Percentiles rank a stretch among this genome's conserved stretches.
These are phyloP conservation scores for Draba incana DNA, from an alignment of 345 rosid genomes.

Conservation along the genomic window DNA sequence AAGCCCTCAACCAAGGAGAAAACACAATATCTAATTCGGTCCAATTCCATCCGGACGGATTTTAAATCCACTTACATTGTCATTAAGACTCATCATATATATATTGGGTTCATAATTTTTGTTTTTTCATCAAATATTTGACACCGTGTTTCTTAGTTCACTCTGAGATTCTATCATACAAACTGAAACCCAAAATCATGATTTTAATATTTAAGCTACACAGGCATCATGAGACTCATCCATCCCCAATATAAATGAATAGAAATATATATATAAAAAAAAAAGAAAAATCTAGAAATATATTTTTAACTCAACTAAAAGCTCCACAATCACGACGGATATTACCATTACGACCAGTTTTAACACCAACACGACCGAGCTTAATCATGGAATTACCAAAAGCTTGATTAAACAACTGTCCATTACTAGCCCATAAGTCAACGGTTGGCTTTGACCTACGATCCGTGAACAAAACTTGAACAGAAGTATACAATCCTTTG, in stretches of 20 bases:
- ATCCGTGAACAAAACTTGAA: constrained; percentile 67
- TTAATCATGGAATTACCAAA: constrained; percentile 63
- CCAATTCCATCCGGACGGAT: too few species aligned
- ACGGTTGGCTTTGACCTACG: constrained; percentile 60
- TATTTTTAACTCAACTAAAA: constrained; percentile 41
- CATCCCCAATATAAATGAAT: constrained; percentile 17
- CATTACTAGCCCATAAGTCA: constrained; percentile 56
- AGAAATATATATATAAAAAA: neutral
- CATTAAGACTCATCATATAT: too few species aligned
- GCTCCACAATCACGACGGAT: constrained; percentile 65
- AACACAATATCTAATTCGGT: too few species aligned
- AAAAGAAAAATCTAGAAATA: neutral
- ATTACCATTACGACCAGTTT: constrained; percentile 60
- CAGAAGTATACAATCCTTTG: constrained; percentile 77
- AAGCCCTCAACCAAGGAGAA: too few species aligned
- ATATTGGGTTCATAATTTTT: too few species aligned
- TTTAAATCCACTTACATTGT: too few species aligned
- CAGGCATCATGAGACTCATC: neutral
- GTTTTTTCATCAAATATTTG: too few species aligned
- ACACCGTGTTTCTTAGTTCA: neutral
- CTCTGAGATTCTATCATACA: neutral
- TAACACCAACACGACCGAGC: constrained; percentile 74
- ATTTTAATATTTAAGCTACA: constrained; percentile 18
- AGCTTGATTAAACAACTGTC: constrained; percentile 54
- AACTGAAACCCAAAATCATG: constrained; percentile 18